Base-by-base conservation (phyloP, 257 asterid genomes). In the Solanum medicagineum region DNA sequence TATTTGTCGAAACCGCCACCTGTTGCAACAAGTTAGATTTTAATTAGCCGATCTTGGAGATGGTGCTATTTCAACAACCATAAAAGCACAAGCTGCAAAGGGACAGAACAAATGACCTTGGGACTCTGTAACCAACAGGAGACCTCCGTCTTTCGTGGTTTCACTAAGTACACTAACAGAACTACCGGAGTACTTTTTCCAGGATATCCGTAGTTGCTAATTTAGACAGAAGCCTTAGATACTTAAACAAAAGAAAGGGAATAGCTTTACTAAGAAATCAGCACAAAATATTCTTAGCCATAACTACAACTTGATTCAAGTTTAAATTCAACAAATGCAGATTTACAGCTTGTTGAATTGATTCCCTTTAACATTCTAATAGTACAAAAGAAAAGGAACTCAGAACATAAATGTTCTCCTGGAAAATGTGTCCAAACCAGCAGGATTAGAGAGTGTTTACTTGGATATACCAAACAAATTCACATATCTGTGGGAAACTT, bases 1-100 rank as follows among this genome's bases (percentile, higher is more conserved):
- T 89, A 84, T 95, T 95, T 4, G 98, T 95, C 51, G 98, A 94
- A 77, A 90, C 96, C n/a, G 98, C 96, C 87, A 94, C 94, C 98
- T 94, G 94, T 86, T 66, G 57, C 85, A 85, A 85, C 36, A 57
- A 83, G 71, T 36, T 24, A 60, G 29, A 51, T 86, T 9, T 44
- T 45, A 66, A 87, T 85, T 22, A 89, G 85, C 60, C 26, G 12
- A 66, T 26, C 49, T 2, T 20, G 4, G 14, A 51, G 14, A 77
- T 53, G 15, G 15, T 16, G 10, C 15, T 53, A 53, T 26, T 3
- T 51, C 10, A 51, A 24, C 63, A 49, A 15, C 26, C 20, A 51
- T 24, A 63, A 53, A 77, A 77, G 26, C 65, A 77, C 65, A 77
- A 10, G 26, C 24, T 6, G 3, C 19, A 26, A 26, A 77, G 2